Percentiles rank a stretch among this genome's conserved stretches.
Conservation (phyloP, 441 rosid genomes). For the Syzygium malaccense region DNA sequence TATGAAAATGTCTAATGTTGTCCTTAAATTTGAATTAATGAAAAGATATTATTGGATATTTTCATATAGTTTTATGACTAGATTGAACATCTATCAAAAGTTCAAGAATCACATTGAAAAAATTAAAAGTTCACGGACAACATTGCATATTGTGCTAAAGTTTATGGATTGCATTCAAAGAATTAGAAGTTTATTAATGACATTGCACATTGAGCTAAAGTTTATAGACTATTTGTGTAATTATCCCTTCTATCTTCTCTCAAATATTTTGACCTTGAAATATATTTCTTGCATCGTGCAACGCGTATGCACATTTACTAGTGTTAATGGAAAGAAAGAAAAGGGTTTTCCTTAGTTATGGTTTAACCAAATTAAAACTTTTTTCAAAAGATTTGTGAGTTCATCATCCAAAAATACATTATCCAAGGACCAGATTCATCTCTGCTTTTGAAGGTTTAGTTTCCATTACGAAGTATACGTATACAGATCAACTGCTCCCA, state of each 20-base stretch:
- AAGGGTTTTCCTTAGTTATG: background rate
- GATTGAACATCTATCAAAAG: too few relatives aligned
- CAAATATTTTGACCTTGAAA: background rate
- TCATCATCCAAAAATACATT: background rate
- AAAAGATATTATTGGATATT: too few relatives aligned
- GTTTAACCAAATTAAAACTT: background rate
- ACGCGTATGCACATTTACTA: background rate
- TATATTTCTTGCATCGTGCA: background rate
- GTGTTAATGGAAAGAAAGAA: background rate
- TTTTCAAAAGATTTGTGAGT: background rate
- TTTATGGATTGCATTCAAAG: too few relatives aligned
- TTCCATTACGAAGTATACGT: background rate
- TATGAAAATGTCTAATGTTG: too few relatives aligned
- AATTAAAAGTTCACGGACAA: too few relatives aligned
- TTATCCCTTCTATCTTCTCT: background rate
- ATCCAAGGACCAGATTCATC: background rate
- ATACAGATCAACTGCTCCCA: rapidly evolving
- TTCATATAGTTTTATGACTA: too few relatives aligned
- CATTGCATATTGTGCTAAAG: too few relatives aligned
- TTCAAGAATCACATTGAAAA: too few relatives aligned
- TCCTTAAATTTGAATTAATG: too few relatives aligned
- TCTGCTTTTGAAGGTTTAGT: background rate
- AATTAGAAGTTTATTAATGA: too few relatives aligned
- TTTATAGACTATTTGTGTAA: too few relatives aligned
- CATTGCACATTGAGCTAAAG: too few relatives aligned